A percentile compares a stretch with the other conserved stretches of the same genome.
These are phyloP conservation scores for Odonthalia washingtoniensis DNA, from an alignment of 31 red algal genomes.

Conservation along the genomic window DNA sequence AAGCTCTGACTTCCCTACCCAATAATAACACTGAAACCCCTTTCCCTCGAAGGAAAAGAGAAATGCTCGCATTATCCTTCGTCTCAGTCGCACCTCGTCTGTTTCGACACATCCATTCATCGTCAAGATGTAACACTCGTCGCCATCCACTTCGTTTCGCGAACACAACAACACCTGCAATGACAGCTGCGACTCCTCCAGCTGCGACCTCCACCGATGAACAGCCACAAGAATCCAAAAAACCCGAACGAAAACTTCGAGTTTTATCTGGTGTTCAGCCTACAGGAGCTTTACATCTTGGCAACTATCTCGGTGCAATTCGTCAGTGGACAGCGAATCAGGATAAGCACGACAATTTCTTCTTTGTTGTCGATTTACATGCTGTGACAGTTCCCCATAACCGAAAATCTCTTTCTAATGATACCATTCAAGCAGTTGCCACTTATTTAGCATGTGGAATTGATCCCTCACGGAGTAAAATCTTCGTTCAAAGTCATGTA, in stretches of 20 bases:
- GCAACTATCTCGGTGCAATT: constrained; percentile 99
- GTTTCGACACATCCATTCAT: no score
- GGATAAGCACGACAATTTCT: constrained; percentile 86
- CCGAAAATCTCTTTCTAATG: constrained; percentile 66
- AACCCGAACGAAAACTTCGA: constrained; percentile 69
- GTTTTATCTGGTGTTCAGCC: constrained; percentile 98
- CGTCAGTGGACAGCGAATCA: constrained; percentile 89
- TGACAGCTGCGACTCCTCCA: no score
- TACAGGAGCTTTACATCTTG: constrained; percentile 98
- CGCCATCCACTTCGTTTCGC: no score
- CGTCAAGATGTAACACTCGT: no score
- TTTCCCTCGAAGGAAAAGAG: no score
- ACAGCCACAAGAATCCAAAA: not conserved
- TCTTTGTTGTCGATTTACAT: constrained; percentile 98
- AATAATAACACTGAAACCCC: no score
- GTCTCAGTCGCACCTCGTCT: no score
- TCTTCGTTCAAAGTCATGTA: constrained; percentile 99
- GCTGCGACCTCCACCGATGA: no score
- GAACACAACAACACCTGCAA: no score
- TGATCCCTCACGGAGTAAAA: constrained; percentile 83
- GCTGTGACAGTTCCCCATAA: constrained; percentile 97
- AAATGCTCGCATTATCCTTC: no score
- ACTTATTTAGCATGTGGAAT: constrained; percentile 97
- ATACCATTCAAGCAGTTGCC: constrained; percentile 80
- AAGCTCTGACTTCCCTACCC: no score